Evolutionary conservation across 768 basidiomycete genomes (phyloP).

Genomic region (Lactarius pseudohatsudake): DNA sequence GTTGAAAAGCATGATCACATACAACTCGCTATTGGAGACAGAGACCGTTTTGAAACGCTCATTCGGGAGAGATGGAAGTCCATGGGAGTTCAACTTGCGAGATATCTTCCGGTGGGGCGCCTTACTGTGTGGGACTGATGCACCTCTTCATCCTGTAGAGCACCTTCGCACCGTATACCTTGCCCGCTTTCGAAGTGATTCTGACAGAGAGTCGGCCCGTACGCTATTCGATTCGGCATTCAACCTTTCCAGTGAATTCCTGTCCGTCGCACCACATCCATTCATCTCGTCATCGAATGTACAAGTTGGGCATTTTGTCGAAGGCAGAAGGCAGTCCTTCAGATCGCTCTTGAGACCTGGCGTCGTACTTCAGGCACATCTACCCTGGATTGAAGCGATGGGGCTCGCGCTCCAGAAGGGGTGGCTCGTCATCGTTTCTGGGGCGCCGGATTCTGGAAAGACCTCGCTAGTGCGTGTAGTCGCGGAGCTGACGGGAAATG

Average conservation of each 20-base stretch:
- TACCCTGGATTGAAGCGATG: slow-evolving; percentile 71
- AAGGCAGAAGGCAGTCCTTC: slow-evolving; percentile 37
- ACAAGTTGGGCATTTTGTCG: slow-evolving; percentile 65
- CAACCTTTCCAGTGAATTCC: slow-evolving; percentile 32
- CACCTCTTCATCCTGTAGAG: slow-evolving; percentile 52
- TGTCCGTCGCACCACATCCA: slow-evolving; percentile 38
- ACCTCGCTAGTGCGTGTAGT: slow-evolving; percentile 67
- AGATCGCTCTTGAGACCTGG: slow-evolving; percentile 41
- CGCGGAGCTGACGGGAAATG: slow-evolving; percentile 67
- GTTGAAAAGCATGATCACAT: slow-evolving; percentile 75
- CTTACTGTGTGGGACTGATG: slow-evolving; percentile 42
- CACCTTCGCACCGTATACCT: slow-evolving; percentile 76
- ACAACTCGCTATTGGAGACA: slow-evolving; percentile 69
- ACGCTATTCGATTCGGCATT: slow-evolving; percentile 57
- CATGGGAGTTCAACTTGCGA: slow-evolving; percentile 98
- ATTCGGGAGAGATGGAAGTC: slow-evolving; percentile 79
- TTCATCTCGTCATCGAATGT: slow-evolving; percentile 49
- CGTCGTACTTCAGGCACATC: slow-evolving; percentile 59
- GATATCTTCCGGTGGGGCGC: slow-evolving; percentile 90
- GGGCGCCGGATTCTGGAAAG: slow-evolving; percentile 74
- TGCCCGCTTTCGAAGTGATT: slow-evolving; percentile 75
- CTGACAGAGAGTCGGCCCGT: slow-evolving; percentile 59
- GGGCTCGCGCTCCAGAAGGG: slow-evolving; percentile 69
- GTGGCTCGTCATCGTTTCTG: slow-evolving; percentile 90
- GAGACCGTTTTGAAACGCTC: slow-evolving; percentile 60